Conservation (phyloP, 2,329 filamentous ascomycete genomes). For the Fusarium ramigenum region DNA sequence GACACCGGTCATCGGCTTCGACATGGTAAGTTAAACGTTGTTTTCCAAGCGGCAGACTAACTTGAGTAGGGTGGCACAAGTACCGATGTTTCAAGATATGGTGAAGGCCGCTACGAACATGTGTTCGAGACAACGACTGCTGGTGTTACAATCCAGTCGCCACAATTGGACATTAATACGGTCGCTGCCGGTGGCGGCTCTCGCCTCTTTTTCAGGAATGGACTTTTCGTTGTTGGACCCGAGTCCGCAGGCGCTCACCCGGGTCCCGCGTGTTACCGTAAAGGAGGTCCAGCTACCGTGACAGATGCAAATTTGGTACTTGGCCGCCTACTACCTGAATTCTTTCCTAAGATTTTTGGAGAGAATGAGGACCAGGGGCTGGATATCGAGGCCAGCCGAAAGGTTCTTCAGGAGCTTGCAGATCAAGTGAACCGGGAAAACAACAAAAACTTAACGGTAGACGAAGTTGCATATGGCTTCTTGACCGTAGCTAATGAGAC, state of each 20-base stretch:
- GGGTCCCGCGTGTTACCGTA: constrained; percentile 89
- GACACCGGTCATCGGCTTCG: constrained; percentile 90
- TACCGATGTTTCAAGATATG: constrained; percentile 90
- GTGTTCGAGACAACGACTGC: constrained; percentile 95
- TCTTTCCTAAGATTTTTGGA: constrained; percentile 96
- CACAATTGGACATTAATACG: constrained; percentile 93
- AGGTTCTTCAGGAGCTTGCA: constrained; percentile 78
- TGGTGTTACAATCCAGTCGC: constrained; percentile 92
- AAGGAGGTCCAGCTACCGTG: constrained; percentile 89
- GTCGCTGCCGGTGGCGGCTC: constrained; percentile 91
- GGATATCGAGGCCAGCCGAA: constrained; percentile 78
- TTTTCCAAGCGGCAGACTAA: constrained; percentile 7
- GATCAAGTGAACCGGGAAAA: constrained; percentile 81
- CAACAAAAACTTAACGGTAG: constrained; percentile 74
- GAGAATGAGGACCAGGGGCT: constrained; percentile 85
- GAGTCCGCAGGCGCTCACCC: constrained; percentile 91
- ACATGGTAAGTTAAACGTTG: constrained; percentile 67
- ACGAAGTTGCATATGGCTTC: constrained; percentile 91
- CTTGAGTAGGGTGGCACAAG: constrained; percentile 75
- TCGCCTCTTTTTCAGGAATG: constrained; percentile 86
- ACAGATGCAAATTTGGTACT: constrained; percentile 92
- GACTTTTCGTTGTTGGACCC: constrained; percentile 88
- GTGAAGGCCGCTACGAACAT: constrained; percentile 86
- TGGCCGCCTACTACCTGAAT: constrained; percentile 84
- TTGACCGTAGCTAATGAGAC: constrained; percentile 90